Evolutionary conservation across 306 rosid genomes (phyloP).

Genomic region (Astragalus membranaceus): DNA sequence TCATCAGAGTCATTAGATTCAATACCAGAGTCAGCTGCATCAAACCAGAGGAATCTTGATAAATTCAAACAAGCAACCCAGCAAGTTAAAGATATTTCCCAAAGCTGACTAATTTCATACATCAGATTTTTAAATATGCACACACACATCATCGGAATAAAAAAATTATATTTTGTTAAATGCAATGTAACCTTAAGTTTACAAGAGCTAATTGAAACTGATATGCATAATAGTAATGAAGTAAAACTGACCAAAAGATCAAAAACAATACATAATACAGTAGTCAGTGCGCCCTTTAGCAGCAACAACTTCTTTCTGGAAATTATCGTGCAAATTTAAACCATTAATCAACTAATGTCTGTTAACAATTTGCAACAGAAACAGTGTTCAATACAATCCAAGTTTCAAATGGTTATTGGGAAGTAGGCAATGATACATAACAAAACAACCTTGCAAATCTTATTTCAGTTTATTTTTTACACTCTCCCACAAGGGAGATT

Average conservation of each 20-base stretch:
- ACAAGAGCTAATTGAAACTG: neutral
- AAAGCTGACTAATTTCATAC: neutral
- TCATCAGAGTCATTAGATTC: conserved; percentile 93
- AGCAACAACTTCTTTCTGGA: neutral
- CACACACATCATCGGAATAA: neutral
- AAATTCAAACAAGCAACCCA: conserved; percentile 8
- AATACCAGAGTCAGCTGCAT: conserved; percentile 85
- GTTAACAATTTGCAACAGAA: neutral
- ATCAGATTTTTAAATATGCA: neutral
- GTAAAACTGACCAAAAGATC: neutral
- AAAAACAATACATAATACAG: neutral
- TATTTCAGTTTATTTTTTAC: neutral
- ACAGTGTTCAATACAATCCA: neutral
- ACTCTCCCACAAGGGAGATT: neutral
- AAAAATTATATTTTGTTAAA: neutral
- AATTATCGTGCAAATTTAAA: neutral
- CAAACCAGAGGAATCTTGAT: conserved; percentile 23
- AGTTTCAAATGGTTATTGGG: neutral
- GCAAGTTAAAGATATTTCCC: neutral
- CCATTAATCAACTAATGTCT: neutral
- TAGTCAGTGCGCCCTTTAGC: neutral
- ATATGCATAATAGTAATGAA: neutral
- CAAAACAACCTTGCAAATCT: neutral
- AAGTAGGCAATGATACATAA: neutral
- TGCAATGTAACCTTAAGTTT: neutral